Base-by-base conservation (phyloP, 164 flowering plant genomes). In the Aristolochia californica region DNA sequence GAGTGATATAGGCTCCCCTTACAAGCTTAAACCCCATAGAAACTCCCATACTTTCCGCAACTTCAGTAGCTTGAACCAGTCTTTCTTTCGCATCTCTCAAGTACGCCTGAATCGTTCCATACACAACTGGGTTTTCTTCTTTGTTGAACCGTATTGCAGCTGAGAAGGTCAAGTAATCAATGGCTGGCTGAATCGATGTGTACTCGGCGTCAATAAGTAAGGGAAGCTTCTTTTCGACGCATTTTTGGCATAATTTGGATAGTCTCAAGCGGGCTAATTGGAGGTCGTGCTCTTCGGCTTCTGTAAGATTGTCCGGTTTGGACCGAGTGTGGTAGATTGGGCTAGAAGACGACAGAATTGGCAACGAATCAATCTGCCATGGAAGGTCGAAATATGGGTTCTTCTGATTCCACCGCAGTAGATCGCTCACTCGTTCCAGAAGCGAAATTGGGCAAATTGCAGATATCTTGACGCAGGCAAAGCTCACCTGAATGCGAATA, bases 1-100 rank as follows among this genome's bases (percentile, higher is more conserved):
- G 77, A 0, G 88, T 72, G 72, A 89, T 75, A 43, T 93, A 89
- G 13, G 99, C 97, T 5, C 99, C 99, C 26, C 99, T 78, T 20
- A 93, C 99, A 38, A 93, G 54, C 61, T 93, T 93, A 43, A 81
- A 70, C 57, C 97, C 97, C 56, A 87, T 51, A 0, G 83, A 65
- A 16, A 89, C 64, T 18, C 91, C 84, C 75, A 72, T 76, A 43
- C 74, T 75, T 56, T 87, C 83, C 0, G 93, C 96, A n/a, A 70
- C 84, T 26, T 72, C 60, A 5, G 65, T 56, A 1, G 81, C 77
- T 22, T 70, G 52, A 18, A 67, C 22, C 60, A 89, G 5, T 54
- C 99, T 76, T 50, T 83, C 86, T 56, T 70, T 77, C 0, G 99
- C 77, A 57, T 93, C 99, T 59, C 74, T 87, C 69, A 89, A 62